Conservation (phyloP, 2,329 filamentous ascomycete species). For the Exophiala sp. region DNA sequence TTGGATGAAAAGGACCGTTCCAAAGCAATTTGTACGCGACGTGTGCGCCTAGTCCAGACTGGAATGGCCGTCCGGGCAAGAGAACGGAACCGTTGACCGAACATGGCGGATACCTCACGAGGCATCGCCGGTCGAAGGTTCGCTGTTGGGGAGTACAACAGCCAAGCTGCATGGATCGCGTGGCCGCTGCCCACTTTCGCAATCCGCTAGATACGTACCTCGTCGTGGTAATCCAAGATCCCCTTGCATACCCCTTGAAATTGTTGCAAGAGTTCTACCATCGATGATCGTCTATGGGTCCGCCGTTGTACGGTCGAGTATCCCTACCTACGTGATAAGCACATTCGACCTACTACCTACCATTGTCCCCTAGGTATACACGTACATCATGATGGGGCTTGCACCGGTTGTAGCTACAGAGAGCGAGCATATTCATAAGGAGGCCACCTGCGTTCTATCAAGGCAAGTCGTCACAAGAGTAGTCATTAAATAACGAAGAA, state of each 20-base stretch:
- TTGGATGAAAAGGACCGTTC: slow-evolving; percentile 13
- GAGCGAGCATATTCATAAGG: no score
- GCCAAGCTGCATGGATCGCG: no score
- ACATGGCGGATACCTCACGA: not conserved
- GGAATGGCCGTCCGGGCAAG: not conserved
- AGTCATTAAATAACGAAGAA: not conserved
- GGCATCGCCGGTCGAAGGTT: not conserved
- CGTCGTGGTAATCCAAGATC: not conserved
- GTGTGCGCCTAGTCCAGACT: not conserved
- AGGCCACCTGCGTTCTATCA: not conserved
- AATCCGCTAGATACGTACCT: not conserved
- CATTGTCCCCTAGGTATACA: no score
- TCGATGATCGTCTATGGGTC: no score
- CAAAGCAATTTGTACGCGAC: not conserved
- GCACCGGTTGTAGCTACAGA: no score
- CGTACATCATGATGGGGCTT: no score
- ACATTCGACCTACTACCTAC: no score
- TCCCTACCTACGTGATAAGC: no score
- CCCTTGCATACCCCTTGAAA: not conserved
- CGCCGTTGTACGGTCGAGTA: not conserved
- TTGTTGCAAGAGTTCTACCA: not conserved
- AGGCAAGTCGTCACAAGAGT: not conserved
- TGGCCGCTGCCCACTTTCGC: not conserved
- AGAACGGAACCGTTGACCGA: not conserved
- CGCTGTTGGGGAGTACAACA: no score